These are phyloP conservation scores for Buddleja alternifolia DNA, from an alignment of 257 asterid species.

Conservation along the genomic window DNA sequence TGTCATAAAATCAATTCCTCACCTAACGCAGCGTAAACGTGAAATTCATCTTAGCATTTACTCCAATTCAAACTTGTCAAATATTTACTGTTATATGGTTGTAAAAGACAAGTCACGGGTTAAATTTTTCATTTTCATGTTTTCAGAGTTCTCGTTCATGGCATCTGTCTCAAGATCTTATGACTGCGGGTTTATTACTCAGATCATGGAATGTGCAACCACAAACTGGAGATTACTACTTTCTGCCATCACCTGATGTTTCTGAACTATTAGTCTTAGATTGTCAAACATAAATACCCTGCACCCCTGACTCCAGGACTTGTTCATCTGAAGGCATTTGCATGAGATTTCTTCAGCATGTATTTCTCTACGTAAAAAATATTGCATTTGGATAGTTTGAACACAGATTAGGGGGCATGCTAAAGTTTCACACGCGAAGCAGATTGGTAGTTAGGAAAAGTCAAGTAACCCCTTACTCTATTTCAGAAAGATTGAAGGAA, in stretches of 20 bases:
- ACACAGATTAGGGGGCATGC: no score
- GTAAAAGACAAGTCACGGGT: not conserved
- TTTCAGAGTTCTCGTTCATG: no score
- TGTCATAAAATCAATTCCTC: not conserved
- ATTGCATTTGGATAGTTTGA: conserved; percentile 37
- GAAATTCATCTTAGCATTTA: not conserved
- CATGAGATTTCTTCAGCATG: conserved; percentile 30
- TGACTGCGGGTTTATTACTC: not conserved
- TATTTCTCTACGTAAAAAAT: conserved; percentile 24
- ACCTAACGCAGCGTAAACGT: not conserved
- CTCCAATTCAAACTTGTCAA: not conserved
- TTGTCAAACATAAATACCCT: conserved; percentile 22
- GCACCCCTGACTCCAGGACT: conserved; percentile 25
- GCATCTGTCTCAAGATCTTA: no score
- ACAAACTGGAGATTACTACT: conserved; percentile 51
- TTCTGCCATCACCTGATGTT: conserved; percentile 52
- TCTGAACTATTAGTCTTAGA: conserved; percentile 34
- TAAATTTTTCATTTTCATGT: no score
- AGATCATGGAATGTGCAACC: conserved; percentile 46
- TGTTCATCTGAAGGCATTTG: conserved; percentile 34
- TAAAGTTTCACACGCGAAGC: no score
- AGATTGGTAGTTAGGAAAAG: no score
- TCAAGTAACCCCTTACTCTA: no score
- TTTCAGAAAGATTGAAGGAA: no score
- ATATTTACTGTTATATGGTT: not conserved